Evolutionary conservation across 2,329 filamentous ascomycete genomes (phyloP).

Genomic region (Sordariomycetes sp.): DNA sequence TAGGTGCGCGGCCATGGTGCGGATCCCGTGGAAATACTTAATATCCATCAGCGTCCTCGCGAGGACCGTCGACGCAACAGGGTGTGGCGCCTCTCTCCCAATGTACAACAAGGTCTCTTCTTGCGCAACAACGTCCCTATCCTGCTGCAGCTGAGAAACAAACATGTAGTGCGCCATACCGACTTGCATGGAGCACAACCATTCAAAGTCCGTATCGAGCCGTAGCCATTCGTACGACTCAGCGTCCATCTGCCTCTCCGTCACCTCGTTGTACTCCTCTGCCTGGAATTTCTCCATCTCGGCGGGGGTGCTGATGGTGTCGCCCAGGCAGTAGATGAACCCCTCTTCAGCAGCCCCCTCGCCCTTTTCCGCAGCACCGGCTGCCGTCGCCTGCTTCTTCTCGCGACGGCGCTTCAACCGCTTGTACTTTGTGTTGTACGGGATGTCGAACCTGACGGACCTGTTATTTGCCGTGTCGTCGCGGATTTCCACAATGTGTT

Average conservation of each 20-base stretch:
- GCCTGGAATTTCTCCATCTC: conserved; percentile 77
- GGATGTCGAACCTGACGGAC: conserved; percentile 72
- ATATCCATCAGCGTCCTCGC: conserved; percentile 80
- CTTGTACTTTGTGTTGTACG: conserved; percentile 99
- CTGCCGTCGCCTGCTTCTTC: conserved; percentile 45
- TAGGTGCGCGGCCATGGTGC: conserved; percentile 69
- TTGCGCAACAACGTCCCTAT: conserved; percentile 88
- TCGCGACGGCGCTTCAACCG: conserved; percentile 75
- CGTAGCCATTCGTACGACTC: conserved; percentile 99
- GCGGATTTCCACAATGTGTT: conserved; percentile 93
- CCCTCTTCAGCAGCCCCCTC: conserved; percentile 47
- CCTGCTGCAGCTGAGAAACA: conserved; percentile 90
- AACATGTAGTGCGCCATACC: conserved; percentile 96
- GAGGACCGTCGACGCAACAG: conserved; percentile 78
- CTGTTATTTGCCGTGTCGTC: conserved; percentile 58
- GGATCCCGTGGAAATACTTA: conserved; percentile 88
- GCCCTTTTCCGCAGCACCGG: conserved; percentile 41
- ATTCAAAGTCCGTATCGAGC: conserved; percentile 96
- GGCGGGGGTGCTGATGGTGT: conserved; percentile 71
- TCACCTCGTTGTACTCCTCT: conserved; percentile 78
- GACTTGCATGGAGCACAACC: conserved; percentile 74
- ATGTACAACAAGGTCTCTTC: conserved; percentile 67
- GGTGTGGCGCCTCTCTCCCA: conserved; percentile 51
- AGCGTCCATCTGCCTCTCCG: conserved; percentile 82
- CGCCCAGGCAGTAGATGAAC: conserved; percentile 81